Evolutionary conservation across 768 basidiomycete genomes (phyloP), one percentile per base, ranked within the genome.

Genomic region (Pleurotus tuoliensis): DNA sequence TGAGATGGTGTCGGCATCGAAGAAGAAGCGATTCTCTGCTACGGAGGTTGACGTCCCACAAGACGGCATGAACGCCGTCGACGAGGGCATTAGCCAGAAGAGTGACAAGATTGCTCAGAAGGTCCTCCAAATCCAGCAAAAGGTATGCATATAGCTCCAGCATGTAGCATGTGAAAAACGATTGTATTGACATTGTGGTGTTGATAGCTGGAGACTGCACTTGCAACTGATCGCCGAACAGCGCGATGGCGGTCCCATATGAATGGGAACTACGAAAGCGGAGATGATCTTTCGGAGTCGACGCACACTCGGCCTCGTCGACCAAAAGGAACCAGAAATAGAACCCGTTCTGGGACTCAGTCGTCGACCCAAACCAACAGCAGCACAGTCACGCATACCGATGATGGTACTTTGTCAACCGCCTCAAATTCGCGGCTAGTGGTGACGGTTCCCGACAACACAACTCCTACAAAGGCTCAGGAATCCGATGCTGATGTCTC

Each of bases 41-140:
- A 80, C 83, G 7, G 82, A 81, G 40, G 72, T 78, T 34, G 90
- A 88, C 60, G 66, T 71, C 39, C 78, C 78, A 46, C 88, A 88
- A 61, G 89, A 91, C 65, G 86, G 86, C 20, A 92, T 93, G 87
- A 80, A 75, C 56, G 91, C 90, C n/a, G 89, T 92, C 13, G 92
- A 93, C 62, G 87, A 90, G 67, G 86, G 87, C 45, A 92, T 94
- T 68, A 89, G 83, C 61, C 80, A 86, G 65, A 86, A 87, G 67
- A 93, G 88, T 61, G 94, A 95, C 63, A 85, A 82, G 65, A 94
- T 97, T 55, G 88, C 91, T 22, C 84, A 90, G 67, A 92, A 94
- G 69, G 90, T 97, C 46, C 65, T 89, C 47, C 84, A 89, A 69
- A 95, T 97, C 57, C 93, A 96, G 72, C 85, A 90, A 61, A 96